Conservation (phyloP, 1,284 basidiomycete species). For the Meira miltonrushii region DNA sequence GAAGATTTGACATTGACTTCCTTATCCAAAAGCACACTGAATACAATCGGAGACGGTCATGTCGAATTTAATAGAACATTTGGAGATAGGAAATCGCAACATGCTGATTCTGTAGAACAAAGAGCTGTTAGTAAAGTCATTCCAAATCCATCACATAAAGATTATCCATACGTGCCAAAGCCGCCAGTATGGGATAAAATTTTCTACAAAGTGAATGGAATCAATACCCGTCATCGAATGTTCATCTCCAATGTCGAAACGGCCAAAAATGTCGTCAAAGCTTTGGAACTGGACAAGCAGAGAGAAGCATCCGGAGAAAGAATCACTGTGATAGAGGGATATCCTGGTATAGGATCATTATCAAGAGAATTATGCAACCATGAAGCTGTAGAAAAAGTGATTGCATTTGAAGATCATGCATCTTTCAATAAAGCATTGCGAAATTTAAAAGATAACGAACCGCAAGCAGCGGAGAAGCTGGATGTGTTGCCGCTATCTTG, state of each 20-base stretch:
- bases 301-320: slow-evolving; percentile 25
- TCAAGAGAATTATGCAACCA: slow-evolving; percentile 35
- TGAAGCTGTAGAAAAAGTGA: slow-evolving; percentile 44
- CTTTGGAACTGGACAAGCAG: slow-evolving; percentile 20
- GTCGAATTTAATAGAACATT: too few species aligned
- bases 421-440: slow-evolving; percentile 4
- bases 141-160: too few species aligned
- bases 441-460: neutral
- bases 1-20: too few species aligned
- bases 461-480: too few species aligned
- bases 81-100: too few species aligned
- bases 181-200: neutral
- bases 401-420: slow-evolving; percentile 36
- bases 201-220: neutral
- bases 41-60: too few species aligned
- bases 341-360: slow-evolving; percentile 44
- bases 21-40: too few species aligned
- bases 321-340: slow-evolving; percentile 45
- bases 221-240: slow-evolving; percentile 22
- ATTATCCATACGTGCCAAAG: neutral
- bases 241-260: slow-evolving; percentile 37
- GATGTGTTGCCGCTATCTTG: too few species aligned
- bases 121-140: too few species aligned
- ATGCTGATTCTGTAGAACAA: too few species aligned
- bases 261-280: slow-evolving; percentile 21